Conservation (phyloP, 768 basidiomycete species). For the Leucocoprinus birnbaumii region DNA sequence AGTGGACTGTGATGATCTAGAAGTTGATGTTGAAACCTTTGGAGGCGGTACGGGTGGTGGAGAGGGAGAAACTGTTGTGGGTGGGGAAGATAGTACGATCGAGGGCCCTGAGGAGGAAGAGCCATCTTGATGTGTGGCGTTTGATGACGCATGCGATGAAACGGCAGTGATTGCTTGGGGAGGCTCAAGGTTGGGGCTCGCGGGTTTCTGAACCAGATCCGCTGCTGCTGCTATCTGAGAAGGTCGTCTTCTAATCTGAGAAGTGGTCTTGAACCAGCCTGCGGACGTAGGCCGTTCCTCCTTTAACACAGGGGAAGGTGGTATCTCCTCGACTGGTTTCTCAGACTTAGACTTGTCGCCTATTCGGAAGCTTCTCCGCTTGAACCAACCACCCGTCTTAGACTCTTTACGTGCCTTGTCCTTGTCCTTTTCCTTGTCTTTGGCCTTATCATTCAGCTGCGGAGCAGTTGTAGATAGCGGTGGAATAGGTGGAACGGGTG, state of each 20-base stretch:
- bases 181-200: constrained; percentile 13
- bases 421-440: constrained; percentile 35
- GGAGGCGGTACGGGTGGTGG: constrained; percentile 16
- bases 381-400: constrained; percentile 46
- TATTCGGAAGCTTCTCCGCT: constrained; percentile 46
- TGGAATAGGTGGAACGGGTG: constrained; percentile 23
- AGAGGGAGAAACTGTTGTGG: constrained; percentile 20
- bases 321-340: constrained; percentile 12
- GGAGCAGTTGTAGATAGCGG: constrained; percentile 15
- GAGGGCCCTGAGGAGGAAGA: constrained; percentile 6
- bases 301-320: constrained; percentile 19
- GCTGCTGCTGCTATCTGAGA: constrained; percentile 14
- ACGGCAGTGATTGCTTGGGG: constrained; percentile 13
- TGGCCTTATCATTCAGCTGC: constrained; percentile 30
- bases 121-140: not conserved
- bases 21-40: constrained; percentile 21
- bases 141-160: constrained; percentile 11
- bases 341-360: constrained; percentile 26
- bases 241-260: constrained; percentile 18
- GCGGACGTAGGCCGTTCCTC: constrained; percentile 15
- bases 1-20: constrained; percentile 18
- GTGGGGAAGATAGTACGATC: constrained; percentile 21
- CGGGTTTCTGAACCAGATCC: constrained; percentile 14
- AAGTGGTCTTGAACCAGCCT: constrained; percentile 21
- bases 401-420: constrained; percentile 39